Conservation (phyloP, 2,329 filamentous ascomycete species). For the Emergomyces africanus region DNA sequence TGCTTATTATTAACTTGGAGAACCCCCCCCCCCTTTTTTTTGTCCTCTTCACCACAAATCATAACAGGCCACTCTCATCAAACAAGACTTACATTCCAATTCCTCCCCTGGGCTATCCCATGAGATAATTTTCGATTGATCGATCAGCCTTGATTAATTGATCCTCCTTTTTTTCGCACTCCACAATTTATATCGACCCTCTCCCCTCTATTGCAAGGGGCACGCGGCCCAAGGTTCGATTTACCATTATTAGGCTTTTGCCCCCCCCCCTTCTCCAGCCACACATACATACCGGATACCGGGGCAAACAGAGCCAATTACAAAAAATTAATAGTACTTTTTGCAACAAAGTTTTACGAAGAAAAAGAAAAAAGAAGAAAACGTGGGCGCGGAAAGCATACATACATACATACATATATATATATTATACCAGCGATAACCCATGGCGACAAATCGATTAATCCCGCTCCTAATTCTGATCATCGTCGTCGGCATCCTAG, state of each 20-base stretch:
- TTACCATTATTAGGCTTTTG: neutral
- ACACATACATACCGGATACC: no score
- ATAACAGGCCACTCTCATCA: neutral
- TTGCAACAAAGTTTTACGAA: no score
- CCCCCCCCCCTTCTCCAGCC: neutral
- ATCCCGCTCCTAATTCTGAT: constrained; percentile 46
- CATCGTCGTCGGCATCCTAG: constrained; percentile 37
- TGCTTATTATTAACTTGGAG: neutral
- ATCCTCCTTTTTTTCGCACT: neutral
- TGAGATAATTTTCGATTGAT: neutral
- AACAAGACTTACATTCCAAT: neutral
- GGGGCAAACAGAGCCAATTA: neutral
- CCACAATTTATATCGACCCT: neutral
- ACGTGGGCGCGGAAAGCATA: neutral
- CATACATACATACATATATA: no score
- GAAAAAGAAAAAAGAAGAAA: neutral
- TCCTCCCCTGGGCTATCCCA: neutral
- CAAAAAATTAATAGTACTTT: neutral
- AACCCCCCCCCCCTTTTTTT: neutral
- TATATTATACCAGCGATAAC: neutral
- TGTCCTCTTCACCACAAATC: neutral
- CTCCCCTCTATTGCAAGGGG: no score
- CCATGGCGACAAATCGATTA: constrained; percentile 18
- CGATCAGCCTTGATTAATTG: neutral
- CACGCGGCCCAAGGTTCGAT: neutral